A percentile compares a stretch with the other conserved stretches of the same genome.
Conservation (phyloP, 2,329 filamentous ascomycete genomes). For the Sporothrix variecibatus region DNA sequence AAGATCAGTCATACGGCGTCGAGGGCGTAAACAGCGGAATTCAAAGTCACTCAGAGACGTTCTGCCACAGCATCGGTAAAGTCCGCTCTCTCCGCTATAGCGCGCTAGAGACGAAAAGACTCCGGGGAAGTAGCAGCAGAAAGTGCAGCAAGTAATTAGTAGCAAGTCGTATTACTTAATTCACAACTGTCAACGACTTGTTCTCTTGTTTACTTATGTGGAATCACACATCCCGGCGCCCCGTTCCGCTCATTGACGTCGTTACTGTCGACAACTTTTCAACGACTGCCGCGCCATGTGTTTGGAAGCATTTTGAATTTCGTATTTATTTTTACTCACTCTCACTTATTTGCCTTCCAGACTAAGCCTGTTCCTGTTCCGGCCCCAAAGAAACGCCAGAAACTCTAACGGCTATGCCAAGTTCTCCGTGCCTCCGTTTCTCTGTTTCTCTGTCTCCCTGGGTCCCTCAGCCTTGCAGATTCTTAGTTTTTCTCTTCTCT, state of each 20-base stretch:
- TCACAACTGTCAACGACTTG: too few species aligned
- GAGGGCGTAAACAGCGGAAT: not conserved
- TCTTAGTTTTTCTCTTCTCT: too few species aligned
- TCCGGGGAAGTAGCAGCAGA: too few species aligned
- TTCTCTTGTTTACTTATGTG: not conserved
- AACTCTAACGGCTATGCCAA: not conserved
- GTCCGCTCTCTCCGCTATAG: not conserved
- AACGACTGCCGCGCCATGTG: not conserved
- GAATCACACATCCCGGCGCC: not conserved
- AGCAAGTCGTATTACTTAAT: too few species aligned
- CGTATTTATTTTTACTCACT: not conserved
- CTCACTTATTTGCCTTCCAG: not conserved
- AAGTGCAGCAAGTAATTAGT: too few species aligned
- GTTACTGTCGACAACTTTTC: not conserved
- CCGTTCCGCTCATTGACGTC: not conserved
- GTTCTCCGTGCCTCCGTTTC: not conserved
- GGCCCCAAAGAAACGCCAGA: too few species aligned
- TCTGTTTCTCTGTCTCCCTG: too few species aligned
- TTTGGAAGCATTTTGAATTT: slow-evolving; percentile 1
- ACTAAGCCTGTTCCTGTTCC: not conserved
- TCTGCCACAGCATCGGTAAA: not conserved
- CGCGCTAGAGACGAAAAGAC: too few species aligned
- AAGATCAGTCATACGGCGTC: not conserved
- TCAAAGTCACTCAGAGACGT: too few species aligned
- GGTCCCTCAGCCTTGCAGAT: not conserved